A percentile compares a stretch with the other conserved stretches of the same genome.
phyloP scores from a whole-genome alignment of 495 filamentous ascomycete species.

The Xylaria palmicola region DNA sequence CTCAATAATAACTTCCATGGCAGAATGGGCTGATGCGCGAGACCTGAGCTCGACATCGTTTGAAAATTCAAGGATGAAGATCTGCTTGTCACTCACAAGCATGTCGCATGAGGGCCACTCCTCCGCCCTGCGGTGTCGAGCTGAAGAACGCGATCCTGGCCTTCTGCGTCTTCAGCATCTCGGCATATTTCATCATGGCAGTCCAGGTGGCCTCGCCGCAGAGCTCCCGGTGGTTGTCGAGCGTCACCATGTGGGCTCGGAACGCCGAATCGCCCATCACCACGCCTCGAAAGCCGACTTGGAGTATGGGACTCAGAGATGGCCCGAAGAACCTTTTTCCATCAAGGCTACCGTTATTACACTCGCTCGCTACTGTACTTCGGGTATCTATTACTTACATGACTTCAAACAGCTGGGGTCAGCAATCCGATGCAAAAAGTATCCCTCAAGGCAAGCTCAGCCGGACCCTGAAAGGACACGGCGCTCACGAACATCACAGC shows the following conservation, averaged over 20 bases:
- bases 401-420: neutral
- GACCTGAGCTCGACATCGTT: too few relatives aligned
- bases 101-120: constrained; percentile 87
- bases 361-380: neutral
- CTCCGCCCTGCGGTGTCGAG: constrained; percentile 82
- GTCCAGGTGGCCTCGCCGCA: constrained; percentile 66
- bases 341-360: constrained; percentile 1
- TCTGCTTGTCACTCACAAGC: constrained; percentile 34
- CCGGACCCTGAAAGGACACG: neutral
- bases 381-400: constrained; percentile 7
- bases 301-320: constrained; percentile 65
- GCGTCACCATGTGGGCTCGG: constrained; percentile 56
- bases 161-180: constrained; percentile 63
- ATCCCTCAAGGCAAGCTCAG: too few relatives aligned
- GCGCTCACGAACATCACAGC: neutral
- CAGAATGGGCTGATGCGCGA: too few relatives aligned
- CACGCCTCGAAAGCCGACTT: constrained; percentile 70
- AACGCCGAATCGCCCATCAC: constrained; percentile 74
- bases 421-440: too few relatives aligned
- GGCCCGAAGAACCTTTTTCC: constrained; percentile 73
- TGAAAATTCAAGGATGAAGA: neutral
- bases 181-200: constrained; percentile 64
- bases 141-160: constrained; percentile 83
- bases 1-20: too few relatives aligned
- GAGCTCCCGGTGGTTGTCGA: constrained; percentile 64